Base-by-base conservation (phyloP, 2,329 filamentous ascomycete species). In the Aspergillus pseudotamarii region DNA sequence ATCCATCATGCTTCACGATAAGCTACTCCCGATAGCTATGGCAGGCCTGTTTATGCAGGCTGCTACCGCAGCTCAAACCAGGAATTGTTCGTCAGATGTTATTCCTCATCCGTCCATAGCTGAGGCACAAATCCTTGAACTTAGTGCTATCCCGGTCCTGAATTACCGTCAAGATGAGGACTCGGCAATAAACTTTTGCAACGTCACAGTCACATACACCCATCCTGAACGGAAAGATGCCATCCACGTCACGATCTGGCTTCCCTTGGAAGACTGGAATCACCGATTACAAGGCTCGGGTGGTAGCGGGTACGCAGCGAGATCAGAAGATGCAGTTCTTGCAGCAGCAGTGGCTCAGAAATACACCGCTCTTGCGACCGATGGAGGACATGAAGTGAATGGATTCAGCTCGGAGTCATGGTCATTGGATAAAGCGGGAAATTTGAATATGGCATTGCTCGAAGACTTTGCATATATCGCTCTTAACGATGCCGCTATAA, bases 281-380 rank as follows among this genome's bases (percentile, higher is more conserved):
- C 68, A 73, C 3, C 74, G 77, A 3, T 74, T 82, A 41, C 69
- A 72, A 55, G 76, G 72, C 19, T 64, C 75, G 1, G 81, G 81
- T 2, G 80, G 79, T 1, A 78, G 76, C 36, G 75, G 77, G 34
- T 73, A 67, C 54, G 41, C 59, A 16, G 58, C 53, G 21, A 41
- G 60, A 8, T 9, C 34, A 0, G 30, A 23, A 14, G 43, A 53
- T 26, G 23, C 10, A n/a, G 38, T 14, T 23, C 59, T 61, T 36
- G 53, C 46, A 11, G 46, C 53, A 5, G 61, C 53, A 5, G 58
- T 66, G 6, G 55, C 59, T 1, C 21, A 41, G 14, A 59, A 64
- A 68, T 64, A 72, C 66, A 58, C 63, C 8, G 58, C 66, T n/a
- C 61, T 66, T 32, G 64, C 65, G 46, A 71, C 69, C 36, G 58